A percentile compares a stretch with the other conserved stretches of the same genome.
Conservation (phyloP, 2,329 filamentous ascomycete genomes). For the Claviceps sp. region DNA sequence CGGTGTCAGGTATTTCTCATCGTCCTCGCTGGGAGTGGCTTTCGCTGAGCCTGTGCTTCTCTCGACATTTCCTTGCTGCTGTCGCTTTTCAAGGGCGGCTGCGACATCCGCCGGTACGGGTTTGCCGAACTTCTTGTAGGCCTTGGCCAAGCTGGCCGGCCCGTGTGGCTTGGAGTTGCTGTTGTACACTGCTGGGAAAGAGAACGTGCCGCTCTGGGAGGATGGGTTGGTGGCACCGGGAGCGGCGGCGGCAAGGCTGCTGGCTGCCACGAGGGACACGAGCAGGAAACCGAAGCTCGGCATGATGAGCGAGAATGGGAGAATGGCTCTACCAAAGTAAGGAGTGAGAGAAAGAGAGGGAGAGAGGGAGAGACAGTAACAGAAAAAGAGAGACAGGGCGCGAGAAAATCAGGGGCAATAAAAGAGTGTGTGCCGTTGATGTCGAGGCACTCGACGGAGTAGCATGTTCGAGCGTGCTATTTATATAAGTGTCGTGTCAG, state of each 20-base stretch:
- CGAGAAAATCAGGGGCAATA: too few species aligned
- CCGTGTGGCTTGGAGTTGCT: constrained; percentile 5
- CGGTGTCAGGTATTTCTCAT: constrained; percentile 7
- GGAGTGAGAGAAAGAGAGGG: too few species aligned
- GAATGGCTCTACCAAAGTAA: too few species aligned
- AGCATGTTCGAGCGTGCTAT: too few species aligned
- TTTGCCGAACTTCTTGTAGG: constrained; percentile 5
- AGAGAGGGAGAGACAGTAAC: too few species aligned
- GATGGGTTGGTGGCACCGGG: constrained; percentile 4
- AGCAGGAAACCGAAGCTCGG: constrained; percentile 10
- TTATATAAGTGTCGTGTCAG: too few species aligned
- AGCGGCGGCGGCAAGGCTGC: constrained; percentile 3
- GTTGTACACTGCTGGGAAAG: constrained; percentile 7
- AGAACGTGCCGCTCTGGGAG: background rate
- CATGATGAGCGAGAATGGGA: constrained; percentile 8
- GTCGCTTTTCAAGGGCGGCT: background rate
- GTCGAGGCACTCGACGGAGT: too few species aligned
- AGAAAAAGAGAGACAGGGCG: too few species aligned
- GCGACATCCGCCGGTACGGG: too few species aligned
- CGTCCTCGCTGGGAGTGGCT: constrained; percentile 3
- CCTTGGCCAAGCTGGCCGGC: constrained; percentile 8
- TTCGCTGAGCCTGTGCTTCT: constrained; percentile 5
- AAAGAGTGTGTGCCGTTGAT: too few species aligned
- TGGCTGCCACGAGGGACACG: constrained; percentile 9
- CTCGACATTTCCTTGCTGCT: background rate